Conservation (phyloP, 2,329 filamentous ascomycete species). For the Fusarium oxysporum region DNA sequence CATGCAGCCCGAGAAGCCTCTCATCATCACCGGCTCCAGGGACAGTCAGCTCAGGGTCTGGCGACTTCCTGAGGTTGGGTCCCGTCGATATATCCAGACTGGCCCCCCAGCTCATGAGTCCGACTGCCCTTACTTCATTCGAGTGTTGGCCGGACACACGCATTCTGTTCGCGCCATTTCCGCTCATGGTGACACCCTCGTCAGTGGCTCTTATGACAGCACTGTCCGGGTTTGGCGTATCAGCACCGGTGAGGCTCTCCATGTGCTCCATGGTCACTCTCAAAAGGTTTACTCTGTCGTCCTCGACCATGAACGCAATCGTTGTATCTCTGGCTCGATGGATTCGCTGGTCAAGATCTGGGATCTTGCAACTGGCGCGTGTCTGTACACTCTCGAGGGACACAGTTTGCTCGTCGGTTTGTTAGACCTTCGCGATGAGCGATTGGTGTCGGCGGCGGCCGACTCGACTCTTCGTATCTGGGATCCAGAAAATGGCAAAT, state of each 20-base stretch:
- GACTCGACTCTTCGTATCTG: slow-evolving; percentile 96
- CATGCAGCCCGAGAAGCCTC: slow-evolving; percentile 92
- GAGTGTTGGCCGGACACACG: slow-evolving; percentile 84
- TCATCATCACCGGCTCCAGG: slow-evolving; percentile 97
- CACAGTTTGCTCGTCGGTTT: slow-evolving; percentile 93
- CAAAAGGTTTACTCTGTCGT: slow-evolving; percentile 99
- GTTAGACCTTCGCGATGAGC: slow-evolving; percentile 87
- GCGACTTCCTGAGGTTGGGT: slow-evolving; percentile 86
- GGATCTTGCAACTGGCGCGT: slow-evolving; percentile 87
- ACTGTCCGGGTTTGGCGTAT: slow-evolving; percentile 98
- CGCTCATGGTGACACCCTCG: slow-evolving; percentile 92
- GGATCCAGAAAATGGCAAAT: slow-evolving; percentile 93
- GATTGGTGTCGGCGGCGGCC: slow-evolving; percentile 92
- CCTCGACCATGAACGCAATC: slow-evolving; percentile 88
- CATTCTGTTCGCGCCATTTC: slow-evolving; percentile 97
- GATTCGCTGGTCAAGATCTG: slow-evolving; percentile 98
- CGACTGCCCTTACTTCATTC: slow-evolving; percentile 95
- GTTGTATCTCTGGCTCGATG: slow-evolving; percentile 98
- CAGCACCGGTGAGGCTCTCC: slow-evolving; percentile 88
- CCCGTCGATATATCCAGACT: slow-evolving; percentile 81
- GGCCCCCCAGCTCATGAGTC: slow-evolving; percentile 77
- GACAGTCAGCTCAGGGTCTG: slow-evolving; percentile 95
- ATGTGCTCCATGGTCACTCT: slow-evolving; percentile 85
- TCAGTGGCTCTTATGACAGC: slow-evolving; percentile 96
- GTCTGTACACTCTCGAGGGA: slow-evolving; percentile 90